A percentile compares a stretch with the other conserved stretches of the same genome.
Conservation (phyloP, 129 eudicot genomes). For the Deinandra increscens region DNA sequence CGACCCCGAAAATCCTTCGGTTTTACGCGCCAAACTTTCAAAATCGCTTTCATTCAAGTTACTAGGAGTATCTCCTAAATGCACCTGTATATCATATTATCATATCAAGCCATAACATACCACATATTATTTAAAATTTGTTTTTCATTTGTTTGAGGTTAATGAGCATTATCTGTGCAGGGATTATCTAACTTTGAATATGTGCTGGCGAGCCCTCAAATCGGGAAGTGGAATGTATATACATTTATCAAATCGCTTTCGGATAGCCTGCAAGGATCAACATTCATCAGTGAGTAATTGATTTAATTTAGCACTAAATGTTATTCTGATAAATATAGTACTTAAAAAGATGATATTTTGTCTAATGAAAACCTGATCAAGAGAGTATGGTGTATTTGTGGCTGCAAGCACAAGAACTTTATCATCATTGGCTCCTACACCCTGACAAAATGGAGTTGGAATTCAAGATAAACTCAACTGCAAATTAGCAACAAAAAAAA, state of each 20-base stretch:
- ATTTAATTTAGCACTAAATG: neutral
- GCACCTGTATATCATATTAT: slow-evolving; percentile 67
- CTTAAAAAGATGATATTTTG: neutral
- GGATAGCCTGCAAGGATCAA: slow-evolving; percentile 51
- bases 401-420: slow-evolving; percentile 96
- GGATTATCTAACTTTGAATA: slow-evolving; percentile 58
- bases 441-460: slow-evolving; percentile 36
- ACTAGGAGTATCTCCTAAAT: slow-evolving; percentile 84
- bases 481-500: too few species aligned
- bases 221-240: slow-evolving; percentile 93
- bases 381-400: slow-evolving; percentile 83
- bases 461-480: too few species aligned
- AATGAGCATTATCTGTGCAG: neutral
- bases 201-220: slow-evolving; percentile 73
- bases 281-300: neutral
- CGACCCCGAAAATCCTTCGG: slow-evolving; percentile 97
- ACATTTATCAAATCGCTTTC: slow-evolving; percentile 85
- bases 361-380: slow-evolving; percentile 57
- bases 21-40: slow-evolving; percentile 66
- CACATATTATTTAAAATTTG: neutral
- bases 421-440: slow-evolving; percentile 85
- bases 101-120: slow-evolving; percentile 19
- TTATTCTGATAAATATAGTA: neutral
- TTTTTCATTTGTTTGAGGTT: neutral
- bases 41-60: slow-evolving; percentile 80